Evolutionary conservation across 179 eudicot genomes (phyloP), one percentile per base, ranked within the genome.

Genomic region (Drosera spatulata): DNA sequence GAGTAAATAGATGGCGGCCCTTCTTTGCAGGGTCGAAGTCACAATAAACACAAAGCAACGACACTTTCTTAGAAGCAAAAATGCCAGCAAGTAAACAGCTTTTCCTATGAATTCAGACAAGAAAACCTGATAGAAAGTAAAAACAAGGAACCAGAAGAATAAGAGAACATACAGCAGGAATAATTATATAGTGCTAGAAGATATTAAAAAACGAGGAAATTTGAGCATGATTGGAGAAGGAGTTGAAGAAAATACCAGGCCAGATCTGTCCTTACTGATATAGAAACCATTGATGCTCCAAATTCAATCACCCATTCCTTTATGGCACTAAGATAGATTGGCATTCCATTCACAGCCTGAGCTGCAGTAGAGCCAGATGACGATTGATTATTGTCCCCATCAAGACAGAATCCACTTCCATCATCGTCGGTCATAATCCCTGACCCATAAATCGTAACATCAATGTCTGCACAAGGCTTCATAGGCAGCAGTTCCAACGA

Each of bases 231-330:
- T 22, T 22, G 33, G 33, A 22, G 33, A 22, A 22, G 33, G 33
- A 22, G 33, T 22, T 22, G 33, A 22, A 22, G 33, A 22, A 22
- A 22, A 22, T 84, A 88, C 96, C 96, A 88, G 76, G 96, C 90
- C 83, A 86, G 69, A 71, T 94, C 99, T 39, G 97, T 94, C 71
- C 99, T 80, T 43, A 94, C 78, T 39, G 99, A 86, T 66, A 94
- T 83, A 56, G 84, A 85, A 69, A 87, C 80, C 96, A 90, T 87
- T 10, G 91, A 80, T 64, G 96, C 88, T 53, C 99, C 97, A 68
- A 90, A 78, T 60, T 94, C 99, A 61, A 94, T 82, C 86, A 83
- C 74, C 99, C 99, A 94, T 66, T 94, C 99, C 75, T 94, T 94
- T 15, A 94, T 83, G 47, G 95, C 94, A 75, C 99, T 90, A 65